A percentile compares a stretch with the other conserved stretches of the same genome.
phyloP scores from a whole-genome alignment of 1,139 yeast genomes.

The Candida sanyaensis region DNA sequence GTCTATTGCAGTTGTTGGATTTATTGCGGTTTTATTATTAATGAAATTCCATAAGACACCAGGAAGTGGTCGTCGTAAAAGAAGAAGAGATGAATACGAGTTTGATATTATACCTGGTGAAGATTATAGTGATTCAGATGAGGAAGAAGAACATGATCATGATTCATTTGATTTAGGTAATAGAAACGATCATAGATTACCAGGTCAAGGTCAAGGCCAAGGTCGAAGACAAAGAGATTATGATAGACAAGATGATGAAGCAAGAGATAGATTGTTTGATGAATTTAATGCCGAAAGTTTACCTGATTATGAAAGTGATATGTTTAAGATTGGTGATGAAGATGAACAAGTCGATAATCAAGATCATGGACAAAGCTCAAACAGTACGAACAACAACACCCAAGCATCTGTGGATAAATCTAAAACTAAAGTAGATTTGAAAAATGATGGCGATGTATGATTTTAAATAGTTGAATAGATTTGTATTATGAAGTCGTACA shows the following conservation, averaged over 20 bases:
- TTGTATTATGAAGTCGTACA: too few species aligned
- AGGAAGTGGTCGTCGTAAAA: slow-evolving; percentile 48
- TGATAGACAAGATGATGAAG: slow-evolving; percentile 27
- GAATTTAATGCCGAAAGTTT: slow-evolving; percentile 40
- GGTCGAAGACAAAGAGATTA: slow-evolving; percentile 3
- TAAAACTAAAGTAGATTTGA: too few species aligned
- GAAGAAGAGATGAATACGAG: slow-evolving; percentile 75
- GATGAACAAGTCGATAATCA: slow-evolving; percentile 21
- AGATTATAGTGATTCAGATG: slow-evolving; percentile 47
- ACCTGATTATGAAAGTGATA: slow-evolving; percentile 44
- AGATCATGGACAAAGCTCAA: too few species aligned
- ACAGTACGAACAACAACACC: too few species aligned
- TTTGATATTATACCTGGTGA: slow-evolving; percentile 77
- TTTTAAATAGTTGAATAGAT: too few species aligned
- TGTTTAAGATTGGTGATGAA: slow-evolving; percentile 46
- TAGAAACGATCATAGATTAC: slow-evolving; percentile 18
- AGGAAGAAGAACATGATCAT: slow-evolving; percentile 19
- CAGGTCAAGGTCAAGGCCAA: slow-evolving; percentile 3
- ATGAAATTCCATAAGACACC: slow-evolving; percentile 55
- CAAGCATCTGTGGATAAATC: too few species aligned
- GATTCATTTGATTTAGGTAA: slow-evolving; percentile 31
- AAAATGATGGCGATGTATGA: too few species aligned
- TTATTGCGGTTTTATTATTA: slow-evolving; percentile 51
- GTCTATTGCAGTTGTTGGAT: slow-evolving; percentile 60
- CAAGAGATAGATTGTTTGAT: slow-evolving; percentile 43